Base-by-base conservation (phyloP, 2,329 filamentous ascomycete genomes). In the Pezicula neosporulosa region DNA sequence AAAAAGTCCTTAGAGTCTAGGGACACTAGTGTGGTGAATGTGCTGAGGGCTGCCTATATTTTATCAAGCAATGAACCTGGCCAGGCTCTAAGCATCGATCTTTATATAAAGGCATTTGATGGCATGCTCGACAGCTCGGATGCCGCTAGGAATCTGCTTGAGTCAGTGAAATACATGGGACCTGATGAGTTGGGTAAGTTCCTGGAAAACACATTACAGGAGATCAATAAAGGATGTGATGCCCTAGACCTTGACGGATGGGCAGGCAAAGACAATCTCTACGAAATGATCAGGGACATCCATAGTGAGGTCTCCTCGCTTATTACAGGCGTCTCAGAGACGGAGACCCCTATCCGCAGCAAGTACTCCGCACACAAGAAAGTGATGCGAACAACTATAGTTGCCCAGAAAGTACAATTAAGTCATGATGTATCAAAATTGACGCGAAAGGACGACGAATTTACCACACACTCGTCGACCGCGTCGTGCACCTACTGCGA, bases 331-430 rank as follows among this genome's bases (percentile, higher is more conserved):
- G 74, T 80, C 15, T 66, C 75, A 43, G 67, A 72, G 42, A 64
- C 72, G 4, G 71, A 75, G 9, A 73, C 72, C 36, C 69, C 75
- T 4, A 76, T 95, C 28, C 83, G 85, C 55, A 95, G 86, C 70
- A 86, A 86, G 65, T 88, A 94, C 67, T 86, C 86, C 60, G 78
- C 86, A 10, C 85, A 86, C 56, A 81, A 80, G 69, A 85, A 83
- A 57, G 83, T 87, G 41, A 70, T 90, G 38, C 79, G 90, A 42
- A 90, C 89, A 1, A 93, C 89, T 0, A 82, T 93, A 30, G 83
- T 93, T 47, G 88, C 88, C 15, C 88, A 93, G 63, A 88, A 89
- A 64, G 88, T 94, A 16, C 85, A 91, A 62, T 76, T 94, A 38
- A 90, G 86, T 69, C 87, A 83, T 56, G 85, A 91, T 65, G 85